A percentile compares a stretch with the other conserved stretches of the same genome.
Conservation (phyloP, 768 basidiomycete species). For the Termitomyces sp. region DNA sequence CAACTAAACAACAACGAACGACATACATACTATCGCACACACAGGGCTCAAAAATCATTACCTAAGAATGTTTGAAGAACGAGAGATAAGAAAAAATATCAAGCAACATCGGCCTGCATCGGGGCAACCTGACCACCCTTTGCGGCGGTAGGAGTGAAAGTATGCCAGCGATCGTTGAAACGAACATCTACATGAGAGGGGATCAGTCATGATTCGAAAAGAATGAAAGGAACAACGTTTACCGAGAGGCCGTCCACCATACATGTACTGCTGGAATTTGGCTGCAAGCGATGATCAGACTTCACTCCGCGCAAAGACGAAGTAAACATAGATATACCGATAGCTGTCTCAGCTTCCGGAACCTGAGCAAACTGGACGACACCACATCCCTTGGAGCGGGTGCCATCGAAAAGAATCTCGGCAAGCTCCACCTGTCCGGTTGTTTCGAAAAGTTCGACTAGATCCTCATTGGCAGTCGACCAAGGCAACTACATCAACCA, state of each 20-base stretch:
- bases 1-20: background rate
- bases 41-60: background rate
- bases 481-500: constrained; percentile 70
- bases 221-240: constrained; percentile 20
- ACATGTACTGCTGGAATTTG: constrained; percentile 95
- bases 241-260: constrained; percentile 87
- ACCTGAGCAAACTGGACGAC: constrained; percentile 92
- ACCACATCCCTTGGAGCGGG: constrained; percentile 90
- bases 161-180: constrained; percentile 95
- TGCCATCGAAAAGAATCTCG: constrained; percentile 91
- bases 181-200: constrained; percentile 59
- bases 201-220: constrained; percentile 2
- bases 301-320: background rate
- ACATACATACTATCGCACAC: background rate
- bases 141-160: constrained; percentile 83
- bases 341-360: constrained; percentile 89
- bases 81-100: background rate
- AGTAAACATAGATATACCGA: constrained; percentile 43
- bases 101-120: constrained; percentile 50
- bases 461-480: constrained; percentile 98
- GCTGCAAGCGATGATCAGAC: constrained; percentile 32
- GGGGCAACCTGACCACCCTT: constrained; percentile 76
- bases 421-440: constrained; percentile 93
- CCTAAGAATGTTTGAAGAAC: background rate
- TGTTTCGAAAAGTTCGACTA: constrained; percentile 97